Percentiles rank a stretch among this genome's conserved stretches.
Conservation (phyloP, 768 basidiomycete species). For the Coprinopsis cinerea region DNA sequence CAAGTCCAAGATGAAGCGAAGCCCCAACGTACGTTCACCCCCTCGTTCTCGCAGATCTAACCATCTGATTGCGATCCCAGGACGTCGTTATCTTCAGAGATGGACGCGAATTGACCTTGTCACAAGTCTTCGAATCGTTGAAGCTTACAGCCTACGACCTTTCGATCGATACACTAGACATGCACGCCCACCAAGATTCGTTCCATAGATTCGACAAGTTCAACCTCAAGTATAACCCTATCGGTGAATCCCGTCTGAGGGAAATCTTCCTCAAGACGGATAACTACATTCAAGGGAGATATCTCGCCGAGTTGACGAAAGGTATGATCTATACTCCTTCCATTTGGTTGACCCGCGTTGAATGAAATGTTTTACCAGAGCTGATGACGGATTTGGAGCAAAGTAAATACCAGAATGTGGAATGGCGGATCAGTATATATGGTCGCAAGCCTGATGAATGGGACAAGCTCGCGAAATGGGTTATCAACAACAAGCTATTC, state of each 20-base stretch:
- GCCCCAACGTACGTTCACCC: conserved; percentile 52
- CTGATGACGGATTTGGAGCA: conserved; percentile 97
- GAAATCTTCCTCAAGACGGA: conserved; percentile 99
- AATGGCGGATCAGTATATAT: conserved; percentile 97
- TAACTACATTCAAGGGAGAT: conserved; percentile 87
- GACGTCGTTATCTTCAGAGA: conserved; percentile 97
- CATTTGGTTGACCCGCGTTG: neutral
- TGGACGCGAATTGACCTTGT: conserved; percentile 78
- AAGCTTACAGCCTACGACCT: conserved; percentile 95
- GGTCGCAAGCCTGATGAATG: conserved; percentile 81
- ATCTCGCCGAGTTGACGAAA: conserved; percentile 90
- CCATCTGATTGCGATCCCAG: conserved; percentile 30
- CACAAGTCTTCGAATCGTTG: conserved; percentile 94
- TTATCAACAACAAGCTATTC: conserved; percentile 85
- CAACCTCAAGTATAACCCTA: conserved; percentile 95
- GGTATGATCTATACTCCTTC: conserved; percentile 37
- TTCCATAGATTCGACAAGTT: conserved; percentile 99
- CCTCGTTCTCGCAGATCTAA: neutral
- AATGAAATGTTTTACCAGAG: conserved; percentile 45
- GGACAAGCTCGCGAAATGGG: conserved; percentile 98
- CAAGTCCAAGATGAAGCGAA: conserved; percentile 95
- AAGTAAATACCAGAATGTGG: conserved; percentile 98
- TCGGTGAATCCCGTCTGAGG: conserved; percentile 88
- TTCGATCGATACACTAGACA: conserved; percentile 97
- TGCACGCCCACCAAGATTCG: conserved; percentile 97